Conservation (phyloP, 768 basidiomycete species). For the Peribolospora baueri region DNA sequence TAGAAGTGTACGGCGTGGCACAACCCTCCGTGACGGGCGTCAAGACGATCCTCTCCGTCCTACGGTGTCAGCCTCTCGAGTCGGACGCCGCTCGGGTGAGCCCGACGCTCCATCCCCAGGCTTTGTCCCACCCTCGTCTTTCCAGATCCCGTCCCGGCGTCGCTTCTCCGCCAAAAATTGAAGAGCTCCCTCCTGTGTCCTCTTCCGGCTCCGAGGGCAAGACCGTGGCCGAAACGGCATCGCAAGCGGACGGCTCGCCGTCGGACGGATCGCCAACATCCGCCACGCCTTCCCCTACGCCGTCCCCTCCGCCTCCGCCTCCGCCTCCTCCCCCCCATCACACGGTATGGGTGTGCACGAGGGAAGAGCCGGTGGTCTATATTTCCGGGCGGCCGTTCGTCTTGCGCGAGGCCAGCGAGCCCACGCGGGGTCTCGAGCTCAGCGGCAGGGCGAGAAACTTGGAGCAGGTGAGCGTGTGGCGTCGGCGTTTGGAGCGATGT, state of each 20-base stretch:
- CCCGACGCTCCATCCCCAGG: neutral
- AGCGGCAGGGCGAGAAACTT: constrained; percentile 67
- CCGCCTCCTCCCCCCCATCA: constrained; percentile 21
- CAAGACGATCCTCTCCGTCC: constrained; percentile 61
- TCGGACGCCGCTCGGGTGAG: neutral
- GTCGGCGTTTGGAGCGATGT: no score
- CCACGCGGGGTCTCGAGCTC: constrained; percentile 47
- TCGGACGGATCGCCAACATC: neutral
- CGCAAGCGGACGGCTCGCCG: constrained; percentile 1
- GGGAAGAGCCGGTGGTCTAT: constrained; percentile 79
- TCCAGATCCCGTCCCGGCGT: constrained; percentile 38
- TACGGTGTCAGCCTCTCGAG: constrained; percentile 21
- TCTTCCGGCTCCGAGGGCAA: neutral
- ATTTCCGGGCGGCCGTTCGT: constrained; percentile 85
- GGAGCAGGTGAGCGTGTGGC: neutral
- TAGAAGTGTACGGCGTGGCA: constrained; percentile 86
- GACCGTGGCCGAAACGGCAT: constrained; percentile 12
- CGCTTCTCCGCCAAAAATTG: neutral
- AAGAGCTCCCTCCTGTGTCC: neutral
- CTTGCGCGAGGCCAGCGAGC: constrained; percentile 55
- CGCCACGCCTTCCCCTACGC: constrained; percentile 23
- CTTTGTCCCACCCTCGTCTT: neutral
- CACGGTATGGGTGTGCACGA: constrained; percentile 79
- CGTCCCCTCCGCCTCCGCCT: no score
- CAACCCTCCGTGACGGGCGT: constrained; percentile 85